These are phyloP conservation scores for Pseudocercospora crystallina DNA, from an alignment of 2,329 filamentous ascomycete genomes.

Conservation along the genomic window DNA sequence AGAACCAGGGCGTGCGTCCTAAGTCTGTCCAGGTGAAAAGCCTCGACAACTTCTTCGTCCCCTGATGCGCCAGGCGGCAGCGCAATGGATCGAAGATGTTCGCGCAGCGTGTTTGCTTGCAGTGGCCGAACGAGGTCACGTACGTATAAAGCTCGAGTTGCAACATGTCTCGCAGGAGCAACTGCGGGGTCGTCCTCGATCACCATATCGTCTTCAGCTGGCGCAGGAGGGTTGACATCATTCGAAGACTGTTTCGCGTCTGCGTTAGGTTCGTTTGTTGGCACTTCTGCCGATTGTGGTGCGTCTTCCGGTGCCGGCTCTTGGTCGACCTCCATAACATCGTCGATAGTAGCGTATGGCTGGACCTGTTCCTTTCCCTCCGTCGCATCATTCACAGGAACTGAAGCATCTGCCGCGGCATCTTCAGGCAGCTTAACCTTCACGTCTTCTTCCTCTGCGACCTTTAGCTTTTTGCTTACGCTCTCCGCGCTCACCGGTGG, in stretches of 20 bases:
- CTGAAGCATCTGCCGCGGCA: conserved; percentile 26
- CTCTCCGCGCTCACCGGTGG: conserved; percentile 31
- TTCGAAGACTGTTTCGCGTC: not conserved
- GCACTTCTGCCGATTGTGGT: not conserved
- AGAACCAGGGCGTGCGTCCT: conserved; percentile 83
- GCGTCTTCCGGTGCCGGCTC: not conserved
- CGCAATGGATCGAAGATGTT: conserved; percentile 69
- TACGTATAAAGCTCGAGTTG: conserved; percentile 76
- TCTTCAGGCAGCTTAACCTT: conserved; percentile 23
- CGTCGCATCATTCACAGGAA: conserved; percentile 18
- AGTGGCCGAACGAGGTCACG: conserved; percentile 87
- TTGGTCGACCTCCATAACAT: conserved; percentile 28
- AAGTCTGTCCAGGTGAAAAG: conserved; percentile 80
- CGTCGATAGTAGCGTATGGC: conserved; percentile 31
- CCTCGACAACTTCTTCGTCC: conserved; percentile 53
- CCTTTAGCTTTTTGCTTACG: conserved; percentile 46
- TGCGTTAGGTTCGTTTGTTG: not conserved
- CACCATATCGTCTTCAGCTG: not conserved
- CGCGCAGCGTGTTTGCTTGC: conserved; percentile 64
- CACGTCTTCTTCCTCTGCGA: conserved; percentile 36
- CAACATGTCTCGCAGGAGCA: conserved; percentile 42
- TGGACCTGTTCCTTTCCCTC: conserved; percentile 20
- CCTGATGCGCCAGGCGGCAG: conserved; percentile 52
- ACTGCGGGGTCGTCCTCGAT: conserved; percentile 4
- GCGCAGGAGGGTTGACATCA: not conserved